A percentile compares a stretch with the other conserved stretches of the same genome.
Evolutionary conservation across 2,329 filamentous ascomycete genomes (phyloP).

Genomic region (Graphilbum ipis-grandicollis): DNA sequence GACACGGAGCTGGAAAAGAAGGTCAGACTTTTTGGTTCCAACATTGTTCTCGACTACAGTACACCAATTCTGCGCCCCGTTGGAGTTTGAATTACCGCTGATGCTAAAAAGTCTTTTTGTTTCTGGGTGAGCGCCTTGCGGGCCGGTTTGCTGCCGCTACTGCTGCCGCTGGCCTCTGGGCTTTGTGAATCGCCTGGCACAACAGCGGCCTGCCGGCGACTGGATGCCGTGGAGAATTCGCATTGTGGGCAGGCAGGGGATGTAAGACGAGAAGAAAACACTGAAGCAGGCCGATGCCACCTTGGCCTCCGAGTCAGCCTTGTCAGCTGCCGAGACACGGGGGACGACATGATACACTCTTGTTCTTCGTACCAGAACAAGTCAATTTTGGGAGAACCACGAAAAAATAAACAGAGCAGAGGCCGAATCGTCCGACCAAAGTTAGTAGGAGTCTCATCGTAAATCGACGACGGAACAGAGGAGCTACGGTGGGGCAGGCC

Average conservation of each 20-base stretch:
- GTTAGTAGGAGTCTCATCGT: too few species aligned
- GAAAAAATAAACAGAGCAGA: too few species aligned
- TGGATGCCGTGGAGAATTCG: conserved; percentile 5
- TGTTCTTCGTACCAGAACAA: too few species aligned
- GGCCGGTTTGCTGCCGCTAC: conserved; percentile 14
- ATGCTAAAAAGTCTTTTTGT: conserved; percentile 59
- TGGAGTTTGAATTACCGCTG: too few species aligned
- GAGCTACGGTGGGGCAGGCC: too few species aligned
- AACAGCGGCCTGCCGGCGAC: conserved; percentile 4
- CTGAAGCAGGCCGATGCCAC: neutral
- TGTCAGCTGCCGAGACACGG: neutral
- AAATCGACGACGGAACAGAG: too few species aligned
- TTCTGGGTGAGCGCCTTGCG: conserved; percentile 46
- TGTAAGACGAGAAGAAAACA: neutral
- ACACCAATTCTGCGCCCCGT: too few species aligned
- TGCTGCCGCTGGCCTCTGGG: neutral
- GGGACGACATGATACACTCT: neutral
- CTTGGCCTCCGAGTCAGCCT: conserved; percentile 1
- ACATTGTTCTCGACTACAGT: too few species aligned
- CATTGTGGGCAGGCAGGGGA: conserved; percentile 6
- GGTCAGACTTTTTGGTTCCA: too few species aligned
- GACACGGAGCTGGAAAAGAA: conserved; percentile 51
- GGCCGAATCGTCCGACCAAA: too few species aligned
- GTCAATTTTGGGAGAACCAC: too few species aligned
- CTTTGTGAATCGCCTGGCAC: neutral